phyloP scores from a whole-genome alignment of 805 yeast species.

The Candida sakaeoensis region DNA sequence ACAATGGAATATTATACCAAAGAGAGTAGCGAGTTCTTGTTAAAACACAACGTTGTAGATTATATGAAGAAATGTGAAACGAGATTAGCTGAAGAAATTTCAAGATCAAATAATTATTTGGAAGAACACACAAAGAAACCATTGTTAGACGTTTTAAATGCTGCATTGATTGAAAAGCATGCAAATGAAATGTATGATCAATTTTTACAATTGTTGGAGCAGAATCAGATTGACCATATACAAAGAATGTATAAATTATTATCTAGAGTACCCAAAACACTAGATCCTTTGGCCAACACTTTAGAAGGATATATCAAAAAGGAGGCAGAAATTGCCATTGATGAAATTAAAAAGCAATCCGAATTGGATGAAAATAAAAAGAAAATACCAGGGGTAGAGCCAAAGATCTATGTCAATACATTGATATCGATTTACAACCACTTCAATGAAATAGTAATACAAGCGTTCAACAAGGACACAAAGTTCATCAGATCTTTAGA shows the following conservation, averaged over 20 bases:
- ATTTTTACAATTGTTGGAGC: slow-evolving; percentile 70
- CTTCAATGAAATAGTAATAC: slow-evolving; percentile 60
- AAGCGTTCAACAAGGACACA: slow-evolving; percentile 69
- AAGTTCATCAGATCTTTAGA: slow-evolving; percentile 85
- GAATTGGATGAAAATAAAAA: slow-evolving; percentile 12
- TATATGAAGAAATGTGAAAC: slow-evolving; percentile 84
- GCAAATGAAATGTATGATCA: slow-evolving; percentile 73
- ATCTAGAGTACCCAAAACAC: slow-evolving; percentile 72
- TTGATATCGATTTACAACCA: slow-evolving; percentile 66
- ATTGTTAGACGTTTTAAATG: slow-evolving; percentile 71
- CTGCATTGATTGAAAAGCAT: slow-evolving; percentile 74
- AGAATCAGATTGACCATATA: slow-evolving; percentile 67
- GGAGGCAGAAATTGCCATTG: slow-evolving; percentile 48
- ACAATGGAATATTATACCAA: slow-evolving; percentile 63
- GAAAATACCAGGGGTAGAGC: slow-evolving; percentile 43
- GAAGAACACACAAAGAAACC: slow-evolving; percentile 82
- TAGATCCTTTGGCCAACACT: slow-evolving; percentile 70
- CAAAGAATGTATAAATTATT: slow-evolving; percentile 73
- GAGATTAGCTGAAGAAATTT: slow-evolving; percentile 78
- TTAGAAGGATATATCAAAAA: slow-evolving; percentile 69
- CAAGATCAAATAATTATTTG: slow-evolving; percentile 71
- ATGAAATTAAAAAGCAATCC: slow-evolving; percentile 42
- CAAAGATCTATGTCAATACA: slow-evolving; percentile 76
- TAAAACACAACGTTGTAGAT: slow-evolving; percentile 79
- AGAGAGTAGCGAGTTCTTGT: slow-evolving; percentile 66